Evolutionary conservation across 2,329 filamentous ascomycete genomes (phyloP), one percentile per base, ranked within the genome.

Genomic region (Alternaria sp.): DNA sequence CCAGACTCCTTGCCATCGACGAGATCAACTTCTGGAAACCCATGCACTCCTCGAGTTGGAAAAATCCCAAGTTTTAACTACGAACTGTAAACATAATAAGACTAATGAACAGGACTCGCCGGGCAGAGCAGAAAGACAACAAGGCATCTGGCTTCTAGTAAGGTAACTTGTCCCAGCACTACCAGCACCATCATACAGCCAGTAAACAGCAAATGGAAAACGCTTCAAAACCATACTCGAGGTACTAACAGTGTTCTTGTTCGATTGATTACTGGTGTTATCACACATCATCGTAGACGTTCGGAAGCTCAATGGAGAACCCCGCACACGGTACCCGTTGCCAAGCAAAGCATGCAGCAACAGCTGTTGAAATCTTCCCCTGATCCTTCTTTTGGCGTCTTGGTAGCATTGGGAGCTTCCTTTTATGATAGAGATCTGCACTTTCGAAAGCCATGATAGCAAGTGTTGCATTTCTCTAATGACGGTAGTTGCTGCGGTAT

Each of bases 371-470:
- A 50, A 21, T 34, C 50, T 48, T 51, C 49, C 34, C 29, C 51
- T 23, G 28, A 40, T 26, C 46, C 54, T 40, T 23, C 40, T 36
- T 54, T 50, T 63, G 54, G 58, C 58, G 61, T 42, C 61, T 63
- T 63, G 61, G 61, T 61, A 41, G 37, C 61, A 60, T 37, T 63
- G 51, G 52, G 54, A 68, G 66, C 66, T 68, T 65, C 64, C 64
- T 36, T 3, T 59, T 68, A 36, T 33, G 62, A 67, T 45, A 11
- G 28, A 54, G 58, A 60, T 67, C 36, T 55, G 54, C 60, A 46
- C 14, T 14, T 26, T 24, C 39, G 33, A 57, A 56, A 52, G 60
- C 51, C 34, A 36, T 46, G 29, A 54, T 45, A 50, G 34, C 26
- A 45, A 39, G 26, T 45, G 24, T 24, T 26, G 45, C 45, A 29